Conservation (phyloP, 2,329 filamentous ascomycete species). For the Penicillium olsonii region DNA sequence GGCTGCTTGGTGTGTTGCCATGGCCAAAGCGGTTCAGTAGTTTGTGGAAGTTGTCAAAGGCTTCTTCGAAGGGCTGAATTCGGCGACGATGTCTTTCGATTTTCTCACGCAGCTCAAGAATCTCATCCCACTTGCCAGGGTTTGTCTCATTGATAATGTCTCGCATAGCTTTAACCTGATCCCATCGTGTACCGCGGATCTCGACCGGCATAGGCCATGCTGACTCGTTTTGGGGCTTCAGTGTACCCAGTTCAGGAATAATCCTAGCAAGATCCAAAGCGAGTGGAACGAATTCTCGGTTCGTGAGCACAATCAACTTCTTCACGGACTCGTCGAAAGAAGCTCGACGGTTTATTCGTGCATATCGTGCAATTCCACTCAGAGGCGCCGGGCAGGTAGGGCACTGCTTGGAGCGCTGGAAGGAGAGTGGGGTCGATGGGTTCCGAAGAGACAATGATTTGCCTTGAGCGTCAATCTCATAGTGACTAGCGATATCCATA, state of each 20-base stretch:
- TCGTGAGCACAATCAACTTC: constrained; percentile 62
- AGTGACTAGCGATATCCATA: constrained; percentile 53
- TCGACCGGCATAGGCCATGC: constrained; percentile 2
- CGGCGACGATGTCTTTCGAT: constrained; percentile 32
- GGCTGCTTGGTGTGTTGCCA: constrained; percentile 25
- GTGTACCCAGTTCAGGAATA: constrained; percentile 28
- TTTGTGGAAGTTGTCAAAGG: constrained; percentile 38
- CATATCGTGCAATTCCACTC: constrained; percentile 61
- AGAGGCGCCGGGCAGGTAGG: constrained; percentile 63
- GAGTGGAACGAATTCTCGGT: constrained; percentile 45
- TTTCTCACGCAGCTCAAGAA: constrained; percentile 30
- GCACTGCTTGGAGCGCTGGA: constrained; percentile 54
- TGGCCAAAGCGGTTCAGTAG: constrained; percentile 35
- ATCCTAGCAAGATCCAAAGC: constrained; percentile 32
- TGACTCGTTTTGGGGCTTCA: not conserved
- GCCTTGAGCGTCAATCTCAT: constrained; percentile 26
- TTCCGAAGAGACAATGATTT: constrained; percentile 25
- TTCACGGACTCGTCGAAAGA: constrained; percentile 65
- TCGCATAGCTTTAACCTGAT: constrained; percentile 29
- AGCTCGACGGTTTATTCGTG: constrained; percentile 61
- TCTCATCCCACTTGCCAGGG: constrained; percentile 22
- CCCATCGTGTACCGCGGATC: constrained; percentile 15
- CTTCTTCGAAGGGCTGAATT: constrained; percentile 43
- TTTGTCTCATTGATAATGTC: constrained; percentile 22
- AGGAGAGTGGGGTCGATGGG: constrained; percentile 52